A percentile compares a stretch with the other conserved stretches of the same genome.
Evolutionary conservation across 164 flowering plant genomes (phyloP).

Genomic region (Buxus sempervirens): DNA sequence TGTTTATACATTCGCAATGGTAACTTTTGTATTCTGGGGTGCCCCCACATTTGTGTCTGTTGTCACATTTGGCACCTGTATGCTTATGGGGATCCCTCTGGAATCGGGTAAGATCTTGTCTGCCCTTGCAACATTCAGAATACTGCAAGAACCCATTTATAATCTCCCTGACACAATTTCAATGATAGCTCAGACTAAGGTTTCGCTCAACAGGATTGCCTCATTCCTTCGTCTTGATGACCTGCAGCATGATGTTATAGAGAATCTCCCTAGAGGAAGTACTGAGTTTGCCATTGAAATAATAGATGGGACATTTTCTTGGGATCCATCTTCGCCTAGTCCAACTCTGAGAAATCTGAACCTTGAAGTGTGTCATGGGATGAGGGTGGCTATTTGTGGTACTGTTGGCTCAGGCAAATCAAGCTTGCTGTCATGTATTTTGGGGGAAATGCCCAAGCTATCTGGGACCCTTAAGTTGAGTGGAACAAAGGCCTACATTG

Average conservation of each 20-base stretch:
- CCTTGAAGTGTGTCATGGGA: constrained; percentile 45
- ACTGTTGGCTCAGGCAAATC: constrained; percentile 81
- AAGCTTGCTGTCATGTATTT: constrained; percentile 59
- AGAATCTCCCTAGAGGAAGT: constrained; percentile 39
- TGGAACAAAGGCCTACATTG: constrained; percentile 79
- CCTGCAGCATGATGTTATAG: constrained; percentile 37
- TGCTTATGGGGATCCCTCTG: constrained; percentile 57
- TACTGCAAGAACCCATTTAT: constrained; percentile 66
- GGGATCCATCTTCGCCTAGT: constrained; percentile 39
- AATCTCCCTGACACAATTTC: constrained; percentile 60
- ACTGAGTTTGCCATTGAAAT: constrained; percentile 56
- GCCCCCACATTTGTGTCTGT: constrained; percentile 67
- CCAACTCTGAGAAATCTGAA: constrained; percentile 48
- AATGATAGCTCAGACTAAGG: constrained; percentile 65
- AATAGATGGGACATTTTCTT: constrained; percentile 42
- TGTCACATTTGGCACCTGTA: constrained; percentile 52
- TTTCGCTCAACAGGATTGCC: constrained; percentile 65
- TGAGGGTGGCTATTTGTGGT: constrained; percentile 79
- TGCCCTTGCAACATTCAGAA: constrained; percentile 73
- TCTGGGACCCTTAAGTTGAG: constrained; percentile 50
- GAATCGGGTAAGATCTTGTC: constrained; percentile 67
- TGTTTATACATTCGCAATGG: constrained; percentile 38
- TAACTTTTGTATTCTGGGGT: constrained; percentile 51
- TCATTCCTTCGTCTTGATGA: constrained; percentile 59
- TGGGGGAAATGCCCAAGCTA: constrained; percentile 68